These are phyloP conservation scores for Adiantum capillusveneris DNA, from an alignment of 75 land plant genomes.

Conservation along the genomic window DNA sequence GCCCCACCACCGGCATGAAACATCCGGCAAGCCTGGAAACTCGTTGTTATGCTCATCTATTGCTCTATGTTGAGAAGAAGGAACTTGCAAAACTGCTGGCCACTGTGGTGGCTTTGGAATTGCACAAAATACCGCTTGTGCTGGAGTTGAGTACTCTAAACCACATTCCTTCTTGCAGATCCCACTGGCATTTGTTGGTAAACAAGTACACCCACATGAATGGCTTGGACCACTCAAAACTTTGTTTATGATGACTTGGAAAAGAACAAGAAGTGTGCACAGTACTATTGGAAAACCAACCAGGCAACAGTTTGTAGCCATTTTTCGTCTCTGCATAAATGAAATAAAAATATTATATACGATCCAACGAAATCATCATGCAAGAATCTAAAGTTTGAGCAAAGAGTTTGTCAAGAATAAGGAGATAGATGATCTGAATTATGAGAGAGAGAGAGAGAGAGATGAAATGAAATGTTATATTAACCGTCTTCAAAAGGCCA, in stretches of 20 bases:
- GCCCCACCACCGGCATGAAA: conserved; percentile 13
- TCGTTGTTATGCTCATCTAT: conserved; percentile 1
- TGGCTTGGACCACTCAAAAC: conserved; percentile 10
- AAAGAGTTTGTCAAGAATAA: no score
- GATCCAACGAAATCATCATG: no score
- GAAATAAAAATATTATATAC: no score
- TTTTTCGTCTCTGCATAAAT: conserved; percentile 30
- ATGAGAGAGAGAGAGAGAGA: no score
- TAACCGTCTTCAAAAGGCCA: no score
- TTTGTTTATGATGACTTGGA: conserved; percentile 20
- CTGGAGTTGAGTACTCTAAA: conserved; percentile 16
- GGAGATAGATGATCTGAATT: no score
- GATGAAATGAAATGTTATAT: no score
- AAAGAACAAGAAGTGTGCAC: conserved; percentile 19
- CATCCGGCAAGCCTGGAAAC: conserved; percentile 18
- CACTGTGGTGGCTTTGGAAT: conserved; percentile 11
- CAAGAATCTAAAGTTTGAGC: no score
- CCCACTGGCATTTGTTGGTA: conserved; percentile 6
- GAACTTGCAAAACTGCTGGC: conserved; percentile 25
- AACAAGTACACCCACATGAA: conserved; percentile 25
- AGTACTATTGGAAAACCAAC: conserved; percentile 17
- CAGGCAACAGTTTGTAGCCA: conserved; percentile 29
- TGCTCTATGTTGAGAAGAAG: conserved; percentile 18
- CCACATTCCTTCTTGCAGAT: conserved; percentile 20
- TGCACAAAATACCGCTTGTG: conserved; percentile 23